Evolutionary conservation across 768 basidiomycete species (phyloP), one percentile per base, ranked within the genome.

Genomic region (Serendipita indica): DNA sequence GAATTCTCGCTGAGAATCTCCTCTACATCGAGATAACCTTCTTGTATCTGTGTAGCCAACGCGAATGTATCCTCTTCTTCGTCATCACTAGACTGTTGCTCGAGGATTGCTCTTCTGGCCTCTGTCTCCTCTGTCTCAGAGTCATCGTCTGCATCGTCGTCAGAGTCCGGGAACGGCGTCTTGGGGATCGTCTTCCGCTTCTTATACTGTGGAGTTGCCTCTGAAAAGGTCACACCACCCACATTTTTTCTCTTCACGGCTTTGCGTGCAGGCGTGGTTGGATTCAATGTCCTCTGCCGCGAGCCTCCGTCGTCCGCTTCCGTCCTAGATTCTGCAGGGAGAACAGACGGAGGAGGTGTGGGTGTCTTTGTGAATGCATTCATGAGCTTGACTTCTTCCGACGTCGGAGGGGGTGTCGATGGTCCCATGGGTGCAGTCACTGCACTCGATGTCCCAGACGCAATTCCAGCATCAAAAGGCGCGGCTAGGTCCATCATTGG

Each of bases 351-450:
- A 28, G 45, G 14, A 46, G 49, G 49, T 22, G 32, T 33, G 7
- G 49, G 10, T 7, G 49, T 20, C 25, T 30, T 16, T 22, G 30
- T 54, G 49, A 54, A n/a, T 30, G 22, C 41, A n/a, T 43, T 25
- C 41, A 43, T 6, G 5, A 43, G n/a, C 41, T 43, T 43, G n/a
- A 43, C 41, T 43, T 43, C 41, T n/a, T 43, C 41, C n/a, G 41
- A n/a, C 7, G 41, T 43, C 5, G 41, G 41, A 7, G 41, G 41
- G 18, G 41, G 41, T n/a, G 41, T 43, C 41, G n/a, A 25, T 43
- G 18, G 41, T 18, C 41, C 18, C 18, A 25, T n/a, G 7, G 41
- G 41, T 7, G 27, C 7, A 7, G 27, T 5, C 5, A 25, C 18
- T 7, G 41, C 5, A 43, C 5, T 10, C 35, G 35, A 43, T n/a